These are phyloP conservation scores for Oligophagozyma castellii DNA, from an alignment of 1,139 yeast genomes.

Conservation along the genomic window DNA sequence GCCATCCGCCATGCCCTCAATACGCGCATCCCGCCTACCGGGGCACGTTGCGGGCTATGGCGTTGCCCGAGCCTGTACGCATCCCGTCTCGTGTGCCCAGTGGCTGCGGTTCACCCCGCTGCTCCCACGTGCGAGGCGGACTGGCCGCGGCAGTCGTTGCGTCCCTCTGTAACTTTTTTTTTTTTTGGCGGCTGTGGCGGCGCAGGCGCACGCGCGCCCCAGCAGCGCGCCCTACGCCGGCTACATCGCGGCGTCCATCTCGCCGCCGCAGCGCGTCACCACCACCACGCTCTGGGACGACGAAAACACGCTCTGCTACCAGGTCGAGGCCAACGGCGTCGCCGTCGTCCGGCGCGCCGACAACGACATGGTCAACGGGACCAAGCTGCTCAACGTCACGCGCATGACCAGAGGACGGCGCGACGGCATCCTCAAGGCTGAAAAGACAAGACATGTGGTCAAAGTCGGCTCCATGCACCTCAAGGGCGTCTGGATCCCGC, in stretches of 20 bases:
- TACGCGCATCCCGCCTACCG: too few relatives aligned
- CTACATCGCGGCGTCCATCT: background rate
- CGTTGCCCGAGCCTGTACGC: too few relatives aligned
- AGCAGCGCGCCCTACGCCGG: background rate
- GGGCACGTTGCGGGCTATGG: too few relatives aligned
- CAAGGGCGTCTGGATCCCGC: slow-evolving; percentile 95
- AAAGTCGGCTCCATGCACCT: slow-evolving; percentile 95
- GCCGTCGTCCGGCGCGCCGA: slow-evolving; percentile 86
- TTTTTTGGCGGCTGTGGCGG: background rate
- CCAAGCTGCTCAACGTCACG: slow-evolving; percentile 82
- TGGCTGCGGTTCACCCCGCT: too few relatives aligned
- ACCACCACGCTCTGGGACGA: slow-evolving; percentile 94
- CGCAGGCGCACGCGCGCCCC: background rate
- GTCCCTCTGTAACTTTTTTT: background rate
- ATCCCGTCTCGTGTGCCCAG: too few relatives aligned
- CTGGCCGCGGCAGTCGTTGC: too few relatives aligned
- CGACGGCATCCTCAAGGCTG: slow-evolving; percentile 82
- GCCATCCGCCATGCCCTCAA: too few relatives aligned
- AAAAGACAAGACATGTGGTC: slow-evolving; percentile 78
- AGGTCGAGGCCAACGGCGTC: slow-evolving; percentile 83
- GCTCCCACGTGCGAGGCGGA: too few relatives aligned
- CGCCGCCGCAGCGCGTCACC: background rate
- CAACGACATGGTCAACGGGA: slow-evolving; percentile 84
- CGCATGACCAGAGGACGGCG: slow-evolving; percentile 90
- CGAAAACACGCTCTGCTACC: slow-evolving; percentile 84